A percentile compares a stretch with the other conserved stretches of the same genome.
phyloP scores from a whole-genome alignment of 768 basidiomycete species.

The Gyrodon lividus region DNA sequence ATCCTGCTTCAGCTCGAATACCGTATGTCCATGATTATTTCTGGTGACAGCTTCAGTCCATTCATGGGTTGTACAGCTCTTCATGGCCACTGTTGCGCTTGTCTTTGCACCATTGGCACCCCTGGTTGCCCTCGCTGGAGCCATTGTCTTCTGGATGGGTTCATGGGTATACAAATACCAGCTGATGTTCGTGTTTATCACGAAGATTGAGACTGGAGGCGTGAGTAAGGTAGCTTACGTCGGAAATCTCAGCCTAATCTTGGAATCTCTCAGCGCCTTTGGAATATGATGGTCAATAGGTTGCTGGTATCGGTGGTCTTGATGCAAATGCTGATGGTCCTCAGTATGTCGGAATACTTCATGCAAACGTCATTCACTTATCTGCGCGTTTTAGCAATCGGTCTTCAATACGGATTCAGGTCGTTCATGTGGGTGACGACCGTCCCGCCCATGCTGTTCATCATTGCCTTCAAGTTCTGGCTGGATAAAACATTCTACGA shows the following conservation, averaged over 20 bases:
- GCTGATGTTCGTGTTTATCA: constrained; percentile 90
- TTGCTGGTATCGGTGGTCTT: constrained; percentile 72
- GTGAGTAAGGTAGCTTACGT: constrained; percentile 43
- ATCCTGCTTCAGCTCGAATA: constrained; percentile 45
- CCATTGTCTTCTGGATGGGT: constrained; percentile 83
- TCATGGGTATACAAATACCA: constrained; percentile 95
- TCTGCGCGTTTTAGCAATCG: constrained; percentile 58
- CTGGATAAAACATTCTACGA: constrained; percentile 65
- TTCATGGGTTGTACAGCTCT: constrained; percentile 45
- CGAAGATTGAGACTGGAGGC: constrained; percentile 91
- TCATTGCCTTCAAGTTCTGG: constrained; percentile 83
- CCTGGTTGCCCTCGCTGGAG: constrained; percentile 78
- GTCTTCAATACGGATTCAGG: constrained; percentile 72
- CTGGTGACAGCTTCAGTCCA: constrained; percentile 4
- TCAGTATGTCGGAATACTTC: constrained; percentile 58
- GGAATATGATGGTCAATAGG: constrained; percentile 94
- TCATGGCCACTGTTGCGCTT: constrained; percentile 91
- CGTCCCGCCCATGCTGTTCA: constrained; percentile 82
- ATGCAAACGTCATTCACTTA: neutral
- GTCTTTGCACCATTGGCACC: constrained; percentile 96
- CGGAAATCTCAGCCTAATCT: neutral
- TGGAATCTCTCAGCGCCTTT: constrained; percentile 60
- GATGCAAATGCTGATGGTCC: constrained; percentile 85
- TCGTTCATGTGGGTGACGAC: constrained; percentile 79
- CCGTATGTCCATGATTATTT: constrained; percentile 38